A percentile compares a stretch with the other conserved stretches of the same genome.
Evolutionary conservation across 345 rosid species (phyloP).

Genomic region (Hevea brasiliensis): DNA sequence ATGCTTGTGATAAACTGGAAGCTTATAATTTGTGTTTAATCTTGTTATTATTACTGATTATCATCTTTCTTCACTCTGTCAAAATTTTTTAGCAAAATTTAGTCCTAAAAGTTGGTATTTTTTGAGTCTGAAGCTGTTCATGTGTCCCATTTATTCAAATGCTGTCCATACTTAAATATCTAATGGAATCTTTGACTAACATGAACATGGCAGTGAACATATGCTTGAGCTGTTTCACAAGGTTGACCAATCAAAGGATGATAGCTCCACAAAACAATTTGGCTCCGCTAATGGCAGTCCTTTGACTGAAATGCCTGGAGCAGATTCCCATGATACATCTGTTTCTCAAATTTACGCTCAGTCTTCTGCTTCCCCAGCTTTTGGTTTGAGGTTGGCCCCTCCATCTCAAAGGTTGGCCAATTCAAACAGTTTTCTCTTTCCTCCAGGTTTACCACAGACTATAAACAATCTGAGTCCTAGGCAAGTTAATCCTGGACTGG

Average conservation of each 20-base stretch:
- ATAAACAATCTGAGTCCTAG: conserved; percentile 1
- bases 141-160: not conserved
- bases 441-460: not conserved
- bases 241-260: conserved; percentile 36
- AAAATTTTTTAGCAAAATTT: not conserved
- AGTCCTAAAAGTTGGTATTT: not conserved
- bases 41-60: not conserved
- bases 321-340: conserved; percentile 16
- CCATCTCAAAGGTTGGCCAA: conserved; percentile 14
- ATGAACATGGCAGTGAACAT: conserved; percentile 34
- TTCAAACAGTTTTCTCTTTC: conserved; percentile 8
- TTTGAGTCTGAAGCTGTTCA: not conserved
- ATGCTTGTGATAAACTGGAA: conserved; percentile 11
- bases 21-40: conserved; percentile 1
- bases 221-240: conserved; percentile 42
- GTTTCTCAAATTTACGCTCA: conserved; percentile 6
- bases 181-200: conserved; percentile 1
- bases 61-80: not conserved
- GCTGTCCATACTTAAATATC: not conserved
- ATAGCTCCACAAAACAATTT: conserved; percentile 19
- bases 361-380: conserved; percentile 8
- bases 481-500: conserved; percentile 4
- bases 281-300: conserved; percentile 16
- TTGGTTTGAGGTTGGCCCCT: conserved; percentile 16
- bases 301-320: conserved; percentile 19